These are phyloP conservation scores for Theobroma grandiflorum DNA, from an alignment of 441 rosid genomes.

Conservation along the genomic window DNA sequence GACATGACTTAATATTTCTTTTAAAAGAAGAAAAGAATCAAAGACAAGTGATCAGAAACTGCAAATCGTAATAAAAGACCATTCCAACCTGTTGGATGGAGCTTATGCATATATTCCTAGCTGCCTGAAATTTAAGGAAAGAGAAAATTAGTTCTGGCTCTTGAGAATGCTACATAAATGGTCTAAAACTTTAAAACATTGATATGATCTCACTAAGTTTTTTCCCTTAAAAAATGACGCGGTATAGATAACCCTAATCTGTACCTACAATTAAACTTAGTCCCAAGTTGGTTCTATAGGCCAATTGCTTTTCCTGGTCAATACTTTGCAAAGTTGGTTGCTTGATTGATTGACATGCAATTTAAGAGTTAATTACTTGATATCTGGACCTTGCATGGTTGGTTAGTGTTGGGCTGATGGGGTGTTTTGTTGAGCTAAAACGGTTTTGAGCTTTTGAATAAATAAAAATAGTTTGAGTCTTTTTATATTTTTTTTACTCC, in stretches of 20 bases:
- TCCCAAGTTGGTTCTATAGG: no score
- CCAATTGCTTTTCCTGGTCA: no score
- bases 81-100: slow-evolving; percentile 81
- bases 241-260: neutral
- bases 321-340: no score
- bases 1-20: slow-evolving; percentile 29
- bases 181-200: slow-evolving; percentile 11
- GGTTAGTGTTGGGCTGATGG: no score
- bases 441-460: no score
- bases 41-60: slow-evolving; percentile 30
- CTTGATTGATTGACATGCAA: no score
- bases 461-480: no score
- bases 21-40: slow-evolving; percentile 17
- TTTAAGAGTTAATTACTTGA: no score
- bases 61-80: slow-evolving; percentile 11
- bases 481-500: no score
- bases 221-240: neutral
- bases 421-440: no score
- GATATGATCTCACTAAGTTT: neutral
- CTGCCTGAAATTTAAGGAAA: slow-evolving; percentile 58
- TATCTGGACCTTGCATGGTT: no score
- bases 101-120: slow-evolving; percentile 63
- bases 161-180: neutral
- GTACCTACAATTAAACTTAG: no score
- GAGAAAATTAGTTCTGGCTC: neutral